A percentile compares a stretch with the other conserved stretches of the same genome.
phyloP scores from a whole-genome alignment of 1,284 basidiomycete species.

The Microstroma glucosiphilum region DNA sequence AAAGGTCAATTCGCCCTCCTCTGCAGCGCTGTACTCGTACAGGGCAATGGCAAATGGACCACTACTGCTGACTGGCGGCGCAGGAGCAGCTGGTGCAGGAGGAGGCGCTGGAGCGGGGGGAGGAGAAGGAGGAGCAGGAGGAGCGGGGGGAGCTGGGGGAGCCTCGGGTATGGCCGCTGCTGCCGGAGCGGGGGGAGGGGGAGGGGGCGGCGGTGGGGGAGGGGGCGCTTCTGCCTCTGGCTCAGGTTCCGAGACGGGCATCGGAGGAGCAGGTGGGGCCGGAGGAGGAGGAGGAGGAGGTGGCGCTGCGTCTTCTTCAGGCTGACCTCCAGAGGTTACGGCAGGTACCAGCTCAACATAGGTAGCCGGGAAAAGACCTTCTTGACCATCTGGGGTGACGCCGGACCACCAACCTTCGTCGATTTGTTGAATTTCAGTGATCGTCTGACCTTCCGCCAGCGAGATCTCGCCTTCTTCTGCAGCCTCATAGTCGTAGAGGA shows the following conservation, averaged over 20 bases:
- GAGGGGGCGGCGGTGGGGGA: constrained; percentile 22
- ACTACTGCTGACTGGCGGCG: constrained; percentile 19
- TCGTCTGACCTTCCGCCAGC: constrained; percentile 36
- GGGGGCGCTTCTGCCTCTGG: constrained; percentile 10
- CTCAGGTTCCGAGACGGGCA: constrained; percentile 14
- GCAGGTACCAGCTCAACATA: constrained; percentile 39
- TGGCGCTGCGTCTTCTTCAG: constrained; percentile 6
- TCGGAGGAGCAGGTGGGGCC: constrained; percentile 16
- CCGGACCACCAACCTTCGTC: constrained; percentile 51
- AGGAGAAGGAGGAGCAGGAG: constrained; percentile 16
- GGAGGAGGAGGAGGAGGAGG: constrained; percentile 18
- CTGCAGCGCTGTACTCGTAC: constrained; percentile 49
- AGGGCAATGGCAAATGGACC: constrained; percentile 35
- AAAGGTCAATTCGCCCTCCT: constrained; percentile 47
- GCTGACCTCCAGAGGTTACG: constrained; percentile 9
- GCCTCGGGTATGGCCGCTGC: constrained; percentile 6
- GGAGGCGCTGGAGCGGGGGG: constrained; percentile 12
- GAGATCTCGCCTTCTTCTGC: constrained; percentile 45
- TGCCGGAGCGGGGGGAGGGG: constrained; percentile 19
- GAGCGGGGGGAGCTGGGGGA: constrained; percentile 12
- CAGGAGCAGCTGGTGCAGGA: constrained; percentile 9
- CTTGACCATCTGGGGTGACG: constrained; percentile 32
- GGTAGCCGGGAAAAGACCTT: constrained; percentile 46
- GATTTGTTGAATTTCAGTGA: constrained; percentile 39
- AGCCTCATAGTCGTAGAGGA: constrained; percentile 45